These are phyloP conservation scores for Monosporozyma solicola DNA, from an alignment of 805 yeast genomes.

Conservation along the genomic window DNA sequence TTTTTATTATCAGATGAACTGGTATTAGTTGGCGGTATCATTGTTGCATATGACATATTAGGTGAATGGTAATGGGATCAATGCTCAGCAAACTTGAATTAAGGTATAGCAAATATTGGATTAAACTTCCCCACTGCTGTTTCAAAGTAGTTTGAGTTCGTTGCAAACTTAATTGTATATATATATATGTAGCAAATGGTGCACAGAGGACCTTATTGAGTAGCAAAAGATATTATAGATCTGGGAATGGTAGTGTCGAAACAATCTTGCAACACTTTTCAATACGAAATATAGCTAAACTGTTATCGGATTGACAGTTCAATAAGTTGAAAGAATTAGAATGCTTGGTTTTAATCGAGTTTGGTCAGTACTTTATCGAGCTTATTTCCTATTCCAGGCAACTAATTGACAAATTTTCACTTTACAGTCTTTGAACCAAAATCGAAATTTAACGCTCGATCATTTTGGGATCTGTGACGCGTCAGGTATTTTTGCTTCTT, in stretches of 20 bases:
- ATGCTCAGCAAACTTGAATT: no score
- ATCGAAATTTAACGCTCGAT: neutral
- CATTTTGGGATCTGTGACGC: neutral
- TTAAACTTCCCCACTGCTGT: neutral
- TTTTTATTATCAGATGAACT: neutral
- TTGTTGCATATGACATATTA: neutral
- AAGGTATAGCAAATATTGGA: neutral
- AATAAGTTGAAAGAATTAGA: neutral
- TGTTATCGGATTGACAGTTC: neutral
- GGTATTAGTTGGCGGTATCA: neutral
- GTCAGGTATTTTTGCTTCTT: neutral
- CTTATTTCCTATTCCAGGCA: conserved; percentile 1
- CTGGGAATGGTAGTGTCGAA: neutral
- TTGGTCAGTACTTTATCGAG: neutral
- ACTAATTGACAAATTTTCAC: conserved; percentile 1
- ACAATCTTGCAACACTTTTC: neutral
- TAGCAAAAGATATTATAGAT: neutral
- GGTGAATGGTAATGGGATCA: neutral
- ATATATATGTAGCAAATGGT: neutral
- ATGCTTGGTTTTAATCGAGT: neutral
- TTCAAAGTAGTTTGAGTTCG: neutral
- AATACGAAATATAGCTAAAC: neutral
- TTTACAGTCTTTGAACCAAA: neutral
- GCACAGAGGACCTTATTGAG: neutral
- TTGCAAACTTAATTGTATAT: no score